phyloP scores from a whole-genome alignment of 495 filamentous ascomycete species.

The Daldinia caldariorum region DNA sequence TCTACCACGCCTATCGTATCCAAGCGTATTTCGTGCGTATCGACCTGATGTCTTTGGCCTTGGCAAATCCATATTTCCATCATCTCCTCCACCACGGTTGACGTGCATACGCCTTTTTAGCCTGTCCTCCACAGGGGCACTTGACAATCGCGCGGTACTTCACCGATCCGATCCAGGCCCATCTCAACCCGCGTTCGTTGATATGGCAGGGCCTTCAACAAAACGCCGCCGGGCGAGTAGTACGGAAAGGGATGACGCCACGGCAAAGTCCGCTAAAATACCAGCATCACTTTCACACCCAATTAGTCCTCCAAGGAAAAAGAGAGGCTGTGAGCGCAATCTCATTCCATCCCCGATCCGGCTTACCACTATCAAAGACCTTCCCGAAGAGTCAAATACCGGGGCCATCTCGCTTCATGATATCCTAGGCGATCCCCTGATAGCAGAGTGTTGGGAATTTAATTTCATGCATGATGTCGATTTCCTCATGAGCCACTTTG shows the following conservation, averaged over 20 bases:
- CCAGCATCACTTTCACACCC: constrained; percentile 49
- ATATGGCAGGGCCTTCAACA: constrained; percentile 40
- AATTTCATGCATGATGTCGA: constrained; percentile 87
- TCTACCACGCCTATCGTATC: background rate
- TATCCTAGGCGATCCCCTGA: constrained; percentile 82
- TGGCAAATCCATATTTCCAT: background rate
- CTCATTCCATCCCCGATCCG: constrained; percentile 71
- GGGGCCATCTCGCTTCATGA: constrained; percentile 74
- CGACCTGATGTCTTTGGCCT: background rate
- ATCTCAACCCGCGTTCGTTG: background rate
- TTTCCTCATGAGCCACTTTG: constrained; percentile 71
- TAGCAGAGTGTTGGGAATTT: constrained; percentile 89
- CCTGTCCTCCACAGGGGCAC: background rate
- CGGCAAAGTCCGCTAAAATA: background rate
- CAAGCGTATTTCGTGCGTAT: background rate
- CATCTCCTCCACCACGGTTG: background rate
- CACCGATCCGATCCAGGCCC: background rate
- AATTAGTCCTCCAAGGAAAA: constrained; percentile 56
- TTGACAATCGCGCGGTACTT: background rate
- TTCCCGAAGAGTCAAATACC: constrained; percentile 68
- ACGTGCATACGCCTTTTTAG: background rate
- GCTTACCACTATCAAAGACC: constrained; percentile 75
- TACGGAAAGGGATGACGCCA: constrained; percentile 4
- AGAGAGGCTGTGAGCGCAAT: constrained; percentile 31
- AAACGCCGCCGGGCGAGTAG: constrained; percentile 40